phyloP scores from a whole-genome alignment of 2,329 filamentous ascomycete species.

The Pseudovirgaria hyperparasitica region DNA sequence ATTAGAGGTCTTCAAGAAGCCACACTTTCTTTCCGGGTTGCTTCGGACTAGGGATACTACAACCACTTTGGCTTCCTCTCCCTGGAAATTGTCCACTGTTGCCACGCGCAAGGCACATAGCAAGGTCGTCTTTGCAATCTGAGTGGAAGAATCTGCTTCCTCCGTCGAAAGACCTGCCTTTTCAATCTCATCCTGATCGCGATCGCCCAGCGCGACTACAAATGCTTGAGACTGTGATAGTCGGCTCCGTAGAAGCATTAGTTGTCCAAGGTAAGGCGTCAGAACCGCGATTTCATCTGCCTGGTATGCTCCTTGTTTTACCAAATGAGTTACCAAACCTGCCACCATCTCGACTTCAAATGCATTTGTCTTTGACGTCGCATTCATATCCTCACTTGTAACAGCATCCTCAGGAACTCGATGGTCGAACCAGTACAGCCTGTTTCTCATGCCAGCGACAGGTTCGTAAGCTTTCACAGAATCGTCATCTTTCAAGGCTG shows the following conservation, averaged over 20 bases:
- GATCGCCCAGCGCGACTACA: conserved; percentile 48
- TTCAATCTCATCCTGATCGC: conserved; percentile 42
- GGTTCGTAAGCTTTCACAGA: conserved; percentile 26
- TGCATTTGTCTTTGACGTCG: conserved; percentile 38
- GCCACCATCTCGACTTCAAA: conserved; percentile 51
- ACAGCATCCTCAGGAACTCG: conserved; percentile 28
- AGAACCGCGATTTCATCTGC: conserved; percentile 52
- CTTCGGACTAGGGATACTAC: conserved; percentile 55
- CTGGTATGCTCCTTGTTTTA: conserved; percentile 48
- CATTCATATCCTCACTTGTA: conserved; percentile 10
- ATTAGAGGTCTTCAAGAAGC: conserved; percentile 50
- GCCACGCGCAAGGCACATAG: conserved; percentile 41
- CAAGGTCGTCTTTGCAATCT: conserved; percentile 29
- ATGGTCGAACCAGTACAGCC: conserved; percentile 50
- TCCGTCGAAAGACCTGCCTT: conserved; percentile 5
- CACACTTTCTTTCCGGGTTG: conserved; percentile 42
- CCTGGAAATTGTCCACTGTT: conserved; percentile 63
- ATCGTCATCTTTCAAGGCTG: conserved; percentile 37
- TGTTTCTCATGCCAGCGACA: conserved; percentile 37
- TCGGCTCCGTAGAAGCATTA: conserved; percentile 33
- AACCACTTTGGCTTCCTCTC: conserved; percentile 56
- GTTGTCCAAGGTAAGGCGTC: conserved; percentile 49
- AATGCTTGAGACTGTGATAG: conserved; percentile 36
- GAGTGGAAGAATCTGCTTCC: neutral
- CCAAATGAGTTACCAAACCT: conserved; percentile 48